A percentile compares a stretch with the other conserved stretches of the same genome.
phyloP scores from a whole-genome alignment of 441 rosid species.

The Kokia cookei region DNA sequence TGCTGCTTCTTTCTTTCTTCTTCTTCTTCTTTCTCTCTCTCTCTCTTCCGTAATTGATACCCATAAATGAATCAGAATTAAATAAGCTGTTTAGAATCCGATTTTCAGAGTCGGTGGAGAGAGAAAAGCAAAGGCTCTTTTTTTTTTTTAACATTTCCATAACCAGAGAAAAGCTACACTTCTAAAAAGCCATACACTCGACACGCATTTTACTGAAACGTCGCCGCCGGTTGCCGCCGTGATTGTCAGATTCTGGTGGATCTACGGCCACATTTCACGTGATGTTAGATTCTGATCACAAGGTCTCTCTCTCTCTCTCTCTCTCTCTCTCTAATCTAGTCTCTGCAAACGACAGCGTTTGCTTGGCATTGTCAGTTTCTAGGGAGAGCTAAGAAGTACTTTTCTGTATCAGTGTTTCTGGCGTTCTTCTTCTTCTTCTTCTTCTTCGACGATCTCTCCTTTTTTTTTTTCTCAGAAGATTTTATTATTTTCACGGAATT shows the following conservation, averaged over 20 bases:
- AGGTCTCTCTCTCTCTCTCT: constrained; percentile 15
- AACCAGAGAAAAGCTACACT: background rate
- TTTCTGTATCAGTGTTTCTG: background rate
- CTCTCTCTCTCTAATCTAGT: background rate
- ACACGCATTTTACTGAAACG: constrained; percentile 1
- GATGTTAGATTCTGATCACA: constrained; percentile 30
- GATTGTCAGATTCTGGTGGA: constrained; percentile 13
- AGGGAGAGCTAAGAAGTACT: background rate
- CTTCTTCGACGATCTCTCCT: constrained; percentile 20
- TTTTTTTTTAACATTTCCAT: background rate
- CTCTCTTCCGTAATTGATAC: constrained; percentile 27
- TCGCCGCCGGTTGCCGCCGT: constrained; percentile 6
- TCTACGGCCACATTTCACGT: constrained; percentile 22
- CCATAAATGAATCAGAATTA: constrained; percentile 27
- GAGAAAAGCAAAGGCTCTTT: background rate
- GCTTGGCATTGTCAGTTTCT: constrained; percentile 1
- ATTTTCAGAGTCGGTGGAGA: constrained; percentile 31
- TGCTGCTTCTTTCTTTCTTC: background rate
- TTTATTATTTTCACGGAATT: background rate
- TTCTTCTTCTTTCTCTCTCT: background rate
- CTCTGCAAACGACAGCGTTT: constrained; percentile 4
- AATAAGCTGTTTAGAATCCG: constrained; percentile 27
- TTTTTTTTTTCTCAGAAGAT: constrained; percentile 1
- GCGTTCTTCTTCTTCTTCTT: background rate
- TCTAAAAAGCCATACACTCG: background rate